phyloP scores from a whole-genome alignment of 306 rosid genomes.

The Acacia melanoxylon region DNA sequence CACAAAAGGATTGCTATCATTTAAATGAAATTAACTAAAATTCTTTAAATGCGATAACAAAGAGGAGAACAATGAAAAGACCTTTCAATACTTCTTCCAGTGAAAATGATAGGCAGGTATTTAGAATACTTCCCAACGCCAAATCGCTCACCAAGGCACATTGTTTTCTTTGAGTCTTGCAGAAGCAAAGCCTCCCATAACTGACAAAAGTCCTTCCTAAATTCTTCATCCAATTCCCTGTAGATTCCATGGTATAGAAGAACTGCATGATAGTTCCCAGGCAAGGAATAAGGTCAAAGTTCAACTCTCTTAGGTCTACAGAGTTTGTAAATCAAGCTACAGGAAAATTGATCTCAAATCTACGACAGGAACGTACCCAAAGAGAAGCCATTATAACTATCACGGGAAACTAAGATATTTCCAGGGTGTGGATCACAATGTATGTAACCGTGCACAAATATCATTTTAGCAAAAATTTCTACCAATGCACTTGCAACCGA shows the following conservation, averaged over 20 bases:
- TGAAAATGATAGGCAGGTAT: conserved; percentile 83
- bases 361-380: conserved; percentile 59
- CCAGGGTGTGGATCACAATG: conserved; percentile 99
- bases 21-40: conserved; percentile 22
- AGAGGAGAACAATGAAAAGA: conserved; percentile 31
- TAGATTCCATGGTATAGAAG: conserved; percentile 90
- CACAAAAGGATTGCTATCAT: conserved; percentile 16
- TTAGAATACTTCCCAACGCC: conserved; percentile 69
- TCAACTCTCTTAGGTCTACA: conserved; percentile 20
- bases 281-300: conserved; percentile 18
- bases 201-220: conserved; percentile 77
- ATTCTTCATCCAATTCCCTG: conserved; percentile 74
- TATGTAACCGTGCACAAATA: conserved; percentile 86
- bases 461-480: conserved; percentile 86
- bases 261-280: conserved; percentile 55
- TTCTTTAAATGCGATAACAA: conserved; percentile 16
- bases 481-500: conserved; percentile 71
- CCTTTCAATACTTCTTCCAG: conserved; percentile 89
- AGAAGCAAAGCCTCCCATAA: conserved; percentile 90
- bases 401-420: conserved; percentile 80
- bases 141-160: conserved; percentile 65
- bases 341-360: conserved; percentile 20
- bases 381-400: conserved; percentile 62
- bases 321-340: conserved; percentile 11
- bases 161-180: conserved; percentile 58